phyloP scores from a whole-genome alignment of 306 rosid species.

The Fagus sylvatica region DNA sequence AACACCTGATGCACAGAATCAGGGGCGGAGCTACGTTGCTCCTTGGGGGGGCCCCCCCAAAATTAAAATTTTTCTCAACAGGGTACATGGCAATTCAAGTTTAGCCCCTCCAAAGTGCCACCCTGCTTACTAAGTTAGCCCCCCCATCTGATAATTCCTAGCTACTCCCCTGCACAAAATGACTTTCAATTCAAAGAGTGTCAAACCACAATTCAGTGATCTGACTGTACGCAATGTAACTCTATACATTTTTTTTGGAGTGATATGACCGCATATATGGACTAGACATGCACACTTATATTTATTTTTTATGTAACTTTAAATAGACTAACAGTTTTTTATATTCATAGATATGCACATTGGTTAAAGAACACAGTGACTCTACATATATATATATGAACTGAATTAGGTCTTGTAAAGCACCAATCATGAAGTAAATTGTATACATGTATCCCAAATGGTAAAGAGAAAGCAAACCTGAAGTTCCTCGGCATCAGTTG shows the following conservation, averaged over 20 bases:
- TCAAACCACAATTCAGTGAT: not conserved
- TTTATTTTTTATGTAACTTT: not conserved
- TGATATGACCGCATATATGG: not conserved
- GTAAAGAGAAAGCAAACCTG: conserved; percentile 47
- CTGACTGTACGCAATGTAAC: not conserved
- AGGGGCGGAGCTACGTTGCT: no score
- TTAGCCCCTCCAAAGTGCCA: no score
- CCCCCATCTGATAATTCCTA: no score
- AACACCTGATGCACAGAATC: no score
- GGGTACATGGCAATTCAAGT: no score
- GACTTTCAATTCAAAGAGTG: no score
- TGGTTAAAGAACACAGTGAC: not conserved
- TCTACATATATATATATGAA: not conserved
- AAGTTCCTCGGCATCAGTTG: conserved; percentile 90
- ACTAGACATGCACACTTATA: not conserved
- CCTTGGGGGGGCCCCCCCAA: no score
- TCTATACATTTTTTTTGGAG: not conserved
- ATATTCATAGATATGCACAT: not conserved
- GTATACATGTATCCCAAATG: not conserved
- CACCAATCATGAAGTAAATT: not conserved
- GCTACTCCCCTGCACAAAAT: no score
- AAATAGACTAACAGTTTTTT: not conserved
- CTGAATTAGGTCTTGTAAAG: not conserved
- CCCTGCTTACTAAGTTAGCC: no score
- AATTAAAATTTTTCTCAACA: no score